Evolutionary conservation across 2,329 filamentous ascomycete genomes (phyloP), one percentile per base, ranked within the genome.

Genomic region (Cylindrodendrum hubeiense): DNA sequence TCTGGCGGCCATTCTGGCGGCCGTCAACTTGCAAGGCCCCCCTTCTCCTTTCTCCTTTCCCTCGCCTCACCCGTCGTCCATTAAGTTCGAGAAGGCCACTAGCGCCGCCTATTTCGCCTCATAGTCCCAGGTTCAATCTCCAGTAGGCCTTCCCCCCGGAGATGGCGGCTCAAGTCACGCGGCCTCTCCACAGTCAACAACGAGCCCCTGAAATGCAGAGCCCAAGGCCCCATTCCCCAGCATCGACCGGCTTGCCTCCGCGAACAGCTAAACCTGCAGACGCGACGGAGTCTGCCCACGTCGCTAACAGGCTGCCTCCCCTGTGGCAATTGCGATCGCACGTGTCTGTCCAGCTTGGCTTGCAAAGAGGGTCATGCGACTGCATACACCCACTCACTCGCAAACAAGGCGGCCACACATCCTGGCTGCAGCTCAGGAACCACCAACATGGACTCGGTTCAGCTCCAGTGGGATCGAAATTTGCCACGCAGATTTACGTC

Each of bases 161-260:
- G 67, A 74, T 74, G 72, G 71, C 71, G 72, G 72, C 72, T 74
- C 68, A 66, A 65, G 67, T 73, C 72, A 73, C 69, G 69, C 71
- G 67, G 70, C 56, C 49, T 51, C 58, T 60, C 60, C 56, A 60
- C 63, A 55, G 43, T 49, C 53, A 50, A 53, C 58, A 50, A 47
- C 57, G 65, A 67, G 41, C 60, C 71, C 72, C 73, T 67, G 62
- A 65, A 47, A 41, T 34, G 17, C 19, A 19, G 5, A 24, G 30
- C 43, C 8, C 19, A 53, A 15, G 22, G 28, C 56, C 30, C 34
- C 55, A 44, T 59, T 58, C 47, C 56, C 47, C 41, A 47, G 47
- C 37, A 34, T 33, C 21, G 21, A 7, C 50, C 58, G 28, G 39
- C 39, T 61, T 50, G 22, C 39, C 50, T 53, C 58, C 47, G 47